phyloP scores from a whole-genome alignment of 495 filamentous ascomycete genomes.

The Podospora australis region DNA sequence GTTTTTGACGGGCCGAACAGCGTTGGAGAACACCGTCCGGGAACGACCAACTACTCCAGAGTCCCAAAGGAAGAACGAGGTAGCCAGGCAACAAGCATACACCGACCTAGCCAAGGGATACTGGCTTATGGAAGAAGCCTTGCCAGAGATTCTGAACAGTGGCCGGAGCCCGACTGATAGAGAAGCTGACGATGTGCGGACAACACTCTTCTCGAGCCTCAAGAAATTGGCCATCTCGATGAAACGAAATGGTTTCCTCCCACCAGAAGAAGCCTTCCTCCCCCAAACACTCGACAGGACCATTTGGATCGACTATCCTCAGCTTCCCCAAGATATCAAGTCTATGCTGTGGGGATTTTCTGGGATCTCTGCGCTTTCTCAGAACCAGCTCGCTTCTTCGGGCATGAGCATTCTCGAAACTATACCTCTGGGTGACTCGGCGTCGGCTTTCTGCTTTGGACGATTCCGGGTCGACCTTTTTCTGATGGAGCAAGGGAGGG shows the following conservation, averaged over 20 bases:
- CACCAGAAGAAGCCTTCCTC: constrained; percentile 55
- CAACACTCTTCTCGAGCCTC: constrained; percentile 54
- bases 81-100: constrained; percentile 58
- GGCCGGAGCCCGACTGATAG: constrained; percentile 27
- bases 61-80: constrained; percentile 31
- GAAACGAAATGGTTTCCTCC: constrained; percentile 69
- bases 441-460: constrained; percentile 63
- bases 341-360: constrained; percentile 57
- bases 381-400: constrained; percentile 23
- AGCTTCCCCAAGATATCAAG: constrained; percentile 59
- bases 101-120: constrained; percentile 75
- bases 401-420: constrained; percentile 52
- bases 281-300: constrained; percentile 62
- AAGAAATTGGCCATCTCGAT: constrained; percentile 72
- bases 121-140: constrained; percentile 68
- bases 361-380: constrained; percentile 41
- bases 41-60: constrained; percentile 47
- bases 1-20: constrained; percentile 72
- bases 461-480: constrained; percentile 64
- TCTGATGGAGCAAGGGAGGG: constrained; percentile 60
- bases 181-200: constrained; percentile 45
- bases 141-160: constrained; percentile 44
- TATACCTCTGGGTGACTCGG: constrained; percentile 68
- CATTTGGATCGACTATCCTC: constrained; percentile 70
- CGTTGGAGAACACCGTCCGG: constrained; percentile 64